Evolutionary conservation across 192 early-diverging fungal species (phyloP).

Genomic region (Entomortierella chlamydospora): DNA sequence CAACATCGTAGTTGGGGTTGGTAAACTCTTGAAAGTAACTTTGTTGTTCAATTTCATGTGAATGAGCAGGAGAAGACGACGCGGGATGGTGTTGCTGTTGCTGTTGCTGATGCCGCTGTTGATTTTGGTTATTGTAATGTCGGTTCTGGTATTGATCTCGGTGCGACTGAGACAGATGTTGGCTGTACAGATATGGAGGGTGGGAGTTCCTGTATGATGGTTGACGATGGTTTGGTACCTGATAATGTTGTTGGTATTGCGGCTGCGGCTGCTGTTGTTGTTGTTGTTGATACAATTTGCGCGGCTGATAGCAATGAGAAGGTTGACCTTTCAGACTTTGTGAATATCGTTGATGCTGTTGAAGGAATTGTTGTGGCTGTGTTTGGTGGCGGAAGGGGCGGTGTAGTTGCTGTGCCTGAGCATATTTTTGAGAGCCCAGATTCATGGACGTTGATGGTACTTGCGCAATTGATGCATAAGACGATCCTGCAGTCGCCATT

Average conservation of each 20-base stretch:
- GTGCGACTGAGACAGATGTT: neutral
- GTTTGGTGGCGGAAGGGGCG: neutral
- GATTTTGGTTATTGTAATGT: neutral
- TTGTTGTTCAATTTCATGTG: neutral
- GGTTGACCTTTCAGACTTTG: neutral
- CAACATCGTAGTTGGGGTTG: neutral
- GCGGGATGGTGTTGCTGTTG: neutral
- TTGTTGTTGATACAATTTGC: neutral
- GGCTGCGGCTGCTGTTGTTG: too few species aligned
- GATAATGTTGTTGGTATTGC: too few species aligned
- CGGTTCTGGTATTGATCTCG: neutral
- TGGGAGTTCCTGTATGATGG: neutral
- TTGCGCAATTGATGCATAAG: neutral
- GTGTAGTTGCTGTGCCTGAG: neutral
- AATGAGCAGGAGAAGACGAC: neutral
- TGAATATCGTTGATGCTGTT: neutral
- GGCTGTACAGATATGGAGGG: neutral
- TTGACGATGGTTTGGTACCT: neutral
- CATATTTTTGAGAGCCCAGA: neutral
- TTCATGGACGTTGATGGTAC: neutral
- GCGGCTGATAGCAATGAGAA: neutral
- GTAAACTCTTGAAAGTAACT: neutral
- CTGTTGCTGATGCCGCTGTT: neutral
- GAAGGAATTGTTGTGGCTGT: neutral
- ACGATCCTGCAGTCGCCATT: too few species aligned